Evolutionary conservation across 2,329 filamentous ascomycete species (phyloP).

Genomic region (Chaetoscypha palmicola): DNA sequence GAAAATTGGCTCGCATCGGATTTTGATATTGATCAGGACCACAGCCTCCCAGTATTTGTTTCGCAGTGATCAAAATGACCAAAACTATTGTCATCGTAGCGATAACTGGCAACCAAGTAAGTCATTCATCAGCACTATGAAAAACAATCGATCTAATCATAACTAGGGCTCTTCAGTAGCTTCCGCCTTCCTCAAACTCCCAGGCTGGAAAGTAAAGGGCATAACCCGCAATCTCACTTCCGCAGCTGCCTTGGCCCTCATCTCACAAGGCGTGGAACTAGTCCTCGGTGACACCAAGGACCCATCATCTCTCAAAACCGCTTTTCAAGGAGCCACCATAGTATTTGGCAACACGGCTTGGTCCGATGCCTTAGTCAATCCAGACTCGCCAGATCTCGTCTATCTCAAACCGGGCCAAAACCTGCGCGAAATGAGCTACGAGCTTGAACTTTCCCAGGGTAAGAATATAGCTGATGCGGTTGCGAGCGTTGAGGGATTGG

Average conservation of each 20-base stretch:
- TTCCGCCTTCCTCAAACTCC: slow-evolving; percentile 10
- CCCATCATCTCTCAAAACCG: slow-evolving; percentile 33
- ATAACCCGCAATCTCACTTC: slow-evolving; percentile 16
- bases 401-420: slow-evolving; percentile 13
- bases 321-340: slow-evolving; percentile 38
- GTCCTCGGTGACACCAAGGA: slow-evolving; percentile 37
- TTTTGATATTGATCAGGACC: no score
- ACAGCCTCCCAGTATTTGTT: no score
- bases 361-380: slow-evolving; percentile 19
- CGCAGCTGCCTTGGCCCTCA: slow-evolving; percentile 30
- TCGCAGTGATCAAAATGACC: not conserved
- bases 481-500: slow-evolving; percentile 22
- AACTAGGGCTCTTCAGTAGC: slow-evolving; percentile 20
- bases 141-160: not conserved
- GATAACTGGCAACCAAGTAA: slow-evolving; percentile 30
- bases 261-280: slow-evolving; percentile 33
- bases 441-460: slow-evolving; percentile 34
- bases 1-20: no score
- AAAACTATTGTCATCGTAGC: slow-evolving; percentile 32
- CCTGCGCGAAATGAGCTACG: slow-evolving; percentile 32
- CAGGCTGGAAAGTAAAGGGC: slow-evolving; percentile 14
- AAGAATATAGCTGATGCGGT: slow-evolving; percentile 32
- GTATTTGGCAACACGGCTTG: slow-evolving; percentile 42
- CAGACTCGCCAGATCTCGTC: slow-evolving; percentile 10
- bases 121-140: not conserved